These are phyloP conservation scores for Colletotrichum spinosum DNA, from an alignment of 2,329 filamentous ascomycete species.

Conservation along the genomic window DNA sequence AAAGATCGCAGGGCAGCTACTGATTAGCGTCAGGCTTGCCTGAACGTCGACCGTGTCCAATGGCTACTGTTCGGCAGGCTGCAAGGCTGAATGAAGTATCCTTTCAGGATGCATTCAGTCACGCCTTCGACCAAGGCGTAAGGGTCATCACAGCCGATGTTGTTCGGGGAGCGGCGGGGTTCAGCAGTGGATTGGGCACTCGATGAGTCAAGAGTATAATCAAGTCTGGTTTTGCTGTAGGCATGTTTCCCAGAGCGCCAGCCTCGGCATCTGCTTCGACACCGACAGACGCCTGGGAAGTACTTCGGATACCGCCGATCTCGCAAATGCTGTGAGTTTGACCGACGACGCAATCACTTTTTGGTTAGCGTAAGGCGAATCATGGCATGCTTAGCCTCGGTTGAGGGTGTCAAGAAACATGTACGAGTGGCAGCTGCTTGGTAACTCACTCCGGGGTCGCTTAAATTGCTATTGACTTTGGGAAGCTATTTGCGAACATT, in stretches of 20 bases:
- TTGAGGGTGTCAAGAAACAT: no score
- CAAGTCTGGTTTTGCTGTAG: background rate
- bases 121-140: slow-evolving; percentile 59
- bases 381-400: no score
- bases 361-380: no score
- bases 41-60: slow-evolving; percentile 61
- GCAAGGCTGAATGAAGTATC: slow-evolving; percentile 51
- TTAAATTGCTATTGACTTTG: background rate
- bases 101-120: slow-evolving; percentile 61
- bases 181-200: slow-evolving; percentile 22
- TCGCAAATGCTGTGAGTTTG: no score
- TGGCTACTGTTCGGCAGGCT: slow-evolving; percentile 60
- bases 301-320: no score
- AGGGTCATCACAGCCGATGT: slow-evolving; percentile 57
- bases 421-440: no score
- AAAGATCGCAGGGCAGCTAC: slow-evolving; percentile 58
- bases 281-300: background rate
- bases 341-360: no score
- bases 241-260: background rate
- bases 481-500: background rate
- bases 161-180: slow-evolving; percentile 38
- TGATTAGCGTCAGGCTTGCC: no score
- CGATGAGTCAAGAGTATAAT: slow-evolving; percentile 4
- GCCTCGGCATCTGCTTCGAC: background rate
- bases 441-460: no score